A percentile compares a stretch with the other conserved stretches of the same genome.
phyloP scores from a whole-genome alignment of 2,329 filamentous ascomycete genomes.

The Amylocarpus encephaloides region DNA sequence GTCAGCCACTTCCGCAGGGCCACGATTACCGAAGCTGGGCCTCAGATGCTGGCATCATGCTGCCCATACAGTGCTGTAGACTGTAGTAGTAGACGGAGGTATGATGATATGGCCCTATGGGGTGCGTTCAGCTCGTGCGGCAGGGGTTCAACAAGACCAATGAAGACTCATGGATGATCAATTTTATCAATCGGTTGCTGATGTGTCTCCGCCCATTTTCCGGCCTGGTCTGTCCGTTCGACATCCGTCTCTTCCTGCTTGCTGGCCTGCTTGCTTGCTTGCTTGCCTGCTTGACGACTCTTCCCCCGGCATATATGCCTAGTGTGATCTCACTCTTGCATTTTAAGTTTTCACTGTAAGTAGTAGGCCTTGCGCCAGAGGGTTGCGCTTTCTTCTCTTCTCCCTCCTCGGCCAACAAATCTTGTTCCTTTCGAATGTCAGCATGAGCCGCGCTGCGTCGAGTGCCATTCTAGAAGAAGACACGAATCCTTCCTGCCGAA shows the following conservation, averaged over 20 bases:
- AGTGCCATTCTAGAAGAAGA: slow-evolving; percentile 6
- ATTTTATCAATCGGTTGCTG: background rate
- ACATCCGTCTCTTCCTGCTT: background rate
- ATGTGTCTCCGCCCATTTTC: background rate
- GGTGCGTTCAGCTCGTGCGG: background rate
- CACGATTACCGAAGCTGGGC: slow-evolving; percentile 4
- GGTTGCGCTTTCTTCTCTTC: background rate
- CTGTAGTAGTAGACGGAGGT: no score
- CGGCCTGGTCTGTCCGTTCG: background rate
- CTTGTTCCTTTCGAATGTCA: slow-evolving; percentile 3
- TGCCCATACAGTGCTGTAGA: background rate
- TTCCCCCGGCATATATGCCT: slow-evolving; percentile 11
- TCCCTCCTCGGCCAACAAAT: background rate
- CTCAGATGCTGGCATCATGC: background rate
- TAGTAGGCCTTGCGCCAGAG: slow-evolving; percentile 4
- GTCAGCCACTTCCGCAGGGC: slow-evolving; percentile 3
- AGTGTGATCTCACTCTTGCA: slow-evolving; percentile 5
- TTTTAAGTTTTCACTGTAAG: slow-evolving; percentile 6
- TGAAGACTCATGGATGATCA: background rate
- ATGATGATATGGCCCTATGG: no score
- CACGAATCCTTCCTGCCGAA: slow-evolving; percentile 8
- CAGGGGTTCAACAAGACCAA: background rate
- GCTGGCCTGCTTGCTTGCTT: background rate
- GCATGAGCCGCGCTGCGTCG: slow-evolving; percentile 13
- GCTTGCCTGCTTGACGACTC: background rate